phyloP scores from a whole-genome alignment of 495 filamentous ascomycete species.

The Penicillium canescens region DNA sequence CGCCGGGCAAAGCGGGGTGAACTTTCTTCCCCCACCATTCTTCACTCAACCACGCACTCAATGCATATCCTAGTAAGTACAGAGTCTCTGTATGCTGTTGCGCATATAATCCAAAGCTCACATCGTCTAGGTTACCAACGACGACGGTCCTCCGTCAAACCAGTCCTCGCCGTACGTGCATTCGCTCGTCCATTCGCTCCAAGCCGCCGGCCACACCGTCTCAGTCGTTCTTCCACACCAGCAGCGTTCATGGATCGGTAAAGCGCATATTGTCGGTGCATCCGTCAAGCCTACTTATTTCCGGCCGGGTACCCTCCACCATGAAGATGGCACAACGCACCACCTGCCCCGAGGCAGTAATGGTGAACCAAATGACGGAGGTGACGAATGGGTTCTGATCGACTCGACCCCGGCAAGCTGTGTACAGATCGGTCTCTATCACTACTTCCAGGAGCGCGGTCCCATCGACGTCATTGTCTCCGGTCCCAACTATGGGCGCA shows the following conservation, averaged over 20 bases:
- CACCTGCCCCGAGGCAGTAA: conserved; percentile 52
- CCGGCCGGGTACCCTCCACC: conserved; percentile 61
- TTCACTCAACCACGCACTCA: conserved; percentile 16
- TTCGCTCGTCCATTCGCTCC: conserved; percentile 76
- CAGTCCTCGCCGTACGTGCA: conserved; percentile 93
- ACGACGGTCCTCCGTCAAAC: conserved; percentile 92
- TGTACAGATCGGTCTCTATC: conserved; percentile 85
- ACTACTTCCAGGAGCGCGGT: conserved; percentile 78
- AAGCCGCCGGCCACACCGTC: conserved; percentile 75
- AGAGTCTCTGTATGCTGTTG: no score
- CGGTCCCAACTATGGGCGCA: conserved; percentile 94
- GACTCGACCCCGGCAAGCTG: conserved; percentile 86
- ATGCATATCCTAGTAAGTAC: conserved; percentile 49
- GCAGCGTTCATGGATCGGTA: conserved; percentile 97
- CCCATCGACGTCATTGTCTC: conserved; percentile 83
- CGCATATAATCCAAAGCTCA: not conserved
- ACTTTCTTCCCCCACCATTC: conserved; percentile 19
- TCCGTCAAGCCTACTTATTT: conserved; percentile 88
- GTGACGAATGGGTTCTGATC: conserved; percentile 92
- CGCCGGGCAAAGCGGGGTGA: conserved; percentile 3
- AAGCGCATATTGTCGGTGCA: conserved; percentile 89
- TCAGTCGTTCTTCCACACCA: conserved; percentile 88
- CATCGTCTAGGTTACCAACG: conserved; percentile 72
- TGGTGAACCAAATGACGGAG: conserved; percentile 59
- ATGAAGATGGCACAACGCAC: conserved; percentile 68